Base-by-base conservation (phyloP, 108 stramenopile species). In the Schizochytrium sp. region DNA sequence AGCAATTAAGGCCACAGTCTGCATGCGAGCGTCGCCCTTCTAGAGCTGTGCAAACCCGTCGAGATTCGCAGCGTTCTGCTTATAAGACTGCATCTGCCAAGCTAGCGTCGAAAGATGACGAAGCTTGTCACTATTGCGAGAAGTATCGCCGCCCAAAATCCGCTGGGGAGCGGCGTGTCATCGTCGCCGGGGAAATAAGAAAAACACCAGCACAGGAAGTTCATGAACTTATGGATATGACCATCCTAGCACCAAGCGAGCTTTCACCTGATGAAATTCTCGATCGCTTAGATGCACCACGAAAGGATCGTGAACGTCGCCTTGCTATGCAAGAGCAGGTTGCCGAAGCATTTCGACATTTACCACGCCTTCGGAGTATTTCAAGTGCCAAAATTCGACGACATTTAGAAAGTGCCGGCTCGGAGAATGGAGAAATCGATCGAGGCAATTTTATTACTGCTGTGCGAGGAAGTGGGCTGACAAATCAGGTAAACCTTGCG, bases 401-500 rank as follows among this genome's bases (percentile, higher is more conserved):
- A 44, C 64, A 69, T 44, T 44, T 69, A 44, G 64, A 69, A 38
- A 38, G 42, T 38, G 64, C 40, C 42, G 7, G 10, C 19, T 44
- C 64, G 12, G 0, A 10, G 0, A 44, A 69, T 12, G 64, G 64
- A 7, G 19, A 15, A 7, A 69, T 69, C 1, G 64, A 69, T 7
- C 64, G 64, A 8, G 64, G 42, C 15, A 7, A 38, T 38, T 69
- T 69, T 15, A 38, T 69, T 8, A 69, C 8, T 44, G 64, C 64
- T 5, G 19, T 69, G 64, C 64, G 64, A 5, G 40, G 42, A 15
- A 69, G 64, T 15, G 64, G 64, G 64, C 64, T 69, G 10, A 69
- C 64, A 15, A 69, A 69, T 15, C 64, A 69, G 64, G 5, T 7
- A 2, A 69, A 69, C 28, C 28, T 69, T 7, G 19, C 44, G 12